These are phyloP conservation scores for Cercospora nicotianae DNA, from an alignment of 2,329 filamentous ascomycete species.

Conservation along the genomic window DNA sequence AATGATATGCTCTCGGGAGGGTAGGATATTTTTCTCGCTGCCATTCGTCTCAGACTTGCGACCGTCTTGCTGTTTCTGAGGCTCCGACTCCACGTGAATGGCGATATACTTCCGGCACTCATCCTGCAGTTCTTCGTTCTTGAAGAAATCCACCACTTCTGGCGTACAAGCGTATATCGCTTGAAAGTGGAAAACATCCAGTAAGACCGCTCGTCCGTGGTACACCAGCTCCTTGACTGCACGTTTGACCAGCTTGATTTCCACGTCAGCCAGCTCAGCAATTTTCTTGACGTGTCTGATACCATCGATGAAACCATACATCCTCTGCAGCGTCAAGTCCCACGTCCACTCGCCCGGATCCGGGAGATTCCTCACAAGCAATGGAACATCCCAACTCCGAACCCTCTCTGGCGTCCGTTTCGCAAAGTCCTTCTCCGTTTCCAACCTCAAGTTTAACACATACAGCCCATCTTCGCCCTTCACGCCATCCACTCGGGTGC, in stretches of 20 bases:
- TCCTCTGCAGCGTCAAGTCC: constrained; percentile 75
- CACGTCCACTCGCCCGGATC: constrained; percentile 62
- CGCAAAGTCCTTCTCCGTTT: constrained; percentile 65
- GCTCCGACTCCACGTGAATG: constrained; percentile 33
- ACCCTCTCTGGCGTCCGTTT: constrained; percentile 75
- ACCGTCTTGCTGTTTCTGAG: constrained; percentile 2
- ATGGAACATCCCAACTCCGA: constrained; percentile 85
- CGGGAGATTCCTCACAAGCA: constrained; percentile 59
- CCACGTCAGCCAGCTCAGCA: constrained; percentile 79
- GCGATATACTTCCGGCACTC: constrained; percentile 87
- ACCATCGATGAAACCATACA: constrained; percentile 85
- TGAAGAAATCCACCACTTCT: constrained; percentile 75
- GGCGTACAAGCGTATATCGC: constrained; percentile 85
- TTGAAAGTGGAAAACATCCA: constrained; percentile 93
- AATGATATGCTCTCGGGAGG: constrained; percentile 55
- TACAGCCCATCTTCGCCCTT: constrained; percentile 24
- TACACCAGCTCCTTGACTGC: constrained; percentile 88
- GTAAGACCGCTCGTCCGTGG: constrained; percentile 84
- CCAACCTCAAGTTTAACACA: constrained; percentile 36
- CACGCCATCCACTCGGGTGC: constrained; percentile 29
- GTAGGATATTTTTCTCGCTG: constrained; percentile 1
- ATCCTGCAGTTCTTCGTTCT: constrained; percentile 73
- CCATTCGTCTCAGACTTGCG: constrained; percentile 8
- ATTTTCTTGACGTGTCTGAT: constrained; percentile 87
- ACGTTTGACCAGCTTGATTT: constrained; percentile 79